Conservation (phyloP, 495 filamentous ascomycete genomes). For the Terfezia claveryi region DNA sequence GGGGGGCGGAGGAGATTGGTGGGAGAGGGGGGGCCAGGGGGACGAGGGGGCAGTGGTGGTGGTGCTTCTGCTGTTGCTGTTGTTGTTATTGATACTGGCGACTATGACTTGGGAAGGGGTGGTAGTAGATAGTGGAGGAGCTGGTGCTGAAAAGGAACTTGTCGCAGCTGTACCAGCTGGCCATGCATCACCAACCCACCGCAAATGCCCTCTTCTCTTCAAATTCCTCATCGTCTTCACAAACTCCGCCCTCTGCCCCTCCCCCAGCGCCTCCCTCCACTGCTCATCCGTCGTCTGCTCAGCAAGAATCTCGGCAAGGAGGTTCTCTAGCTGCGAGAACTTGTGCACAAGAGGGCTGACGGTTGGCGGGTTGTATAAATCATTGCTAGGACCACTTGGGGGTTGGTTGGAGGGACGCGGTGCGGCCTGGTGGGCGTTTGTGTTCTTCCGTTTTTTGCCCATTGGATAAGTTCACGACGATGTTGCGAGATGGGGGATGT, state of each 20-base stretch:
- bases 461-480: no score
- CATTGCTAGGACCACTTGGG: no score
- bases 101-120: neutral
- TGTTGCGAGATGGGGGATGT: no score
- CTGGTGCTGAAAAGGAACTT: neutral
- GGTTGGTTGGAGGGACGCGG: no score
- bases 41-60: neutral
- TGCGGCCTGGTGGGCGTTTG: no score
- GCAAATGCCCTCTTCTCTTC: conserved; percentile 9
- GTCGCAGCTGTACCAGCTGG: neutral
- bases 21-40: conserved; percentile 16
- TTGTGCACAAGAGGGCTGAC: neutral
- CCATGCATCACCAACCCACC: conserved; percentile 6
- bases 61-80: neutral
- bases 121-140: neutral
- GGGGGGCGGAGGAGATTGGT: conserved; percentile 3
- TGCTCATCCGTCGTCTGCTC: neutral
- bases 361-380: neutral
- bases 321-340: neutral
- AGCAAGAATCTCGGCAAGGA: neutral
- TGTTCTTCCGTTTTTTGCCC: no score
- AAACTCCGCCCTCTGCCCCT: conserved; percentile 6
- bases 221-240: conserved; percentile 9
- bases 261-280: neutral
- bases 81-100: neutral